Evolutionary conservation across 441 rosid species (phyloP).

Genomic region (Isatis lusitanica): DNA sequence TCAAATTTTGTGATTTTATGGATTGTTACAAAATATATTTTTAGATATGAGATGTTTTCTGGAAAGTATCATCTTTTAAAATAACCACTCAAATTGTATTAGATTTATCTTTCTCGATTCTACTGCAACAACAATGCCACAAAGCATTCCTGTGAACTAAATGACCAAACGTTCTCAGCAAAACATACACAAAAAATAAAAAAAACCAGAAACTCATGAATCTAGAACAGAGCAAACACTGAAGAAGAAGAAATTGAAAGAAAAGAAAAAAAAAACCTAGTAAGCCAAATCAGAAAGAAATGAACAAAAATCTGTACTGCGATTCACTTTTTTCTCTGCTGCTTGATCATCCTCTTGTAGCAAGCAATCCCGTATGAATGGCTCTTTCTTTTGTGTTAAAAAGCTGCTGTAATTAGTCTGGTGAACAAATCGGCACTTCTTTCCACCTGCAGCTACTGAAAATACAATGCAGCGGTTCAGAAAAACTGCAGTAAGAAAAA

Average conservation of each 20-base stretch:
- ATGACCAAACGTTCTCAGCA: neutral
- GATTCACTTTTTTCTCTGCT: slow-evolving; percentile 28
- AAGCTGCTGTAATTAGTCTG: slow-evolving; percentile 23
- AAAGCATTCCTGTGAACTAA: slow-evolving; percentile 5
- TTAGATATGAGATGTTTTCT: neutral
- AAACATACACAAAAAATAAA: neutral
- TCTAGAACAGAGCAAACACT: neutral
- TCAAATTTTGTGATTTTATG: no score
- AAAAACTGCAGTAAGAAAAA: neutral
- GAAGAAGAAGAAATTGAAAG: slow-evolving; percentile 5
- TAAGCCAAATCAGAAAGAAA: slow-evolving; percentile 18
- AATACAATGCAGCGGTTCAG: slow-evolving; percentile 1
- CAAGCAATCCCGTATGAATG: slow-evolving; percentile 13
- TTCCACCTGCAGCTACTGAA: slow-evolving; percentile 21
- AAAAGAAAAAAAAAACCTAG: neutral
- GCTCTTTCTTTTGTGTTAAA: neutral
- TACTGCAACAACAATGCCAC: slow-evolving; percentile 18
- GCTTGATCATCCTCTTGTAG: slow-evolving; percentile 17
- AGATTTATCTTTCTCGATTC: neutral
- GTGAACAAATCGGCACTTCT: neutral
- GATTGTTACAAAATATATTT: no score
- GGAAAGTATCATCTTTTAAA: neutral
- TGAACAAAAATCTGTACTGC: slow-evolving; percentile 30
- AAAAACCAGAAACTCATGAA: neutral
- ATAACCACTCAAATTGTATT: neutral